Base-by-base conservation (phyloP, 2,329 filamentous ascomycete species). In the Aureobasidium sp. region DNA sequence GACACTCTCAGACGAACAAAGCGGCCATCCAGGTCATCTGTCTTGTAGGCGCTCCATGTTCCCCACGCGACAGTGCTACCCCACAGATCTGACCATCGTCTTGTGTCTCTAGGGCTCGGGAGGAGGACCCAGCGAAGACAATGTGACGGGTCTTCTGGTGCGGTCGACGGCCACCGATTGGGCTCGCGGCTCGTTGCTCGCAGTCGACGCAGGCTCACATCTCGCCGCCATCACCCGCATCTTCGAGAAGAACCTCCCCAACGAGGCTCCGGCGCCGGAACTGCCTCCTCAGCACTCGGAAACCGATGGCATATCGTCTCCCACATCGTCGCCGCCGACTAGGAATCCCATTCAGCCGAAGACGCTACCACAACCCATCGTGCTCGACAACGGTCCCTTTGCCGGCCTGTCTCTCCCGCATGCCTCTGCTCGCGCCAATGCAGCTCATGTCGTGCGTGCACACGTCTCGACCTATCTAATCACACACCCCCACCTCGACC, bases 401-500 rank as follows among this genome's bases (percentile, higher is more conserved):
- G 81, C 86, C 17, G 92, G 92, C 0, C 78, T 97, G 20, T 80
- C 86, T 61, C 77, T 97, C 36, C 87, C 87, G 0, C 79, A 85
- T 67, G 76, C 81, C 45, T 87, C 83, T 0, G 79, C 89, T 0
- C 79, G 84, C 49, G 88, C 90, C 52, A 97, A 97, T 73, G 92
- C 91, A 1, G 82, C 88, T 3, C 82, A 95, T 72, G 81, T 99
- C 53, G 86, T 92, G 45, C 83, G 87, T 61, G 83, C 87, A 62
- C 83, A 97, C 52, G 84, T 99, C 62, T 90, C 93, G 49, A 89
- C 91, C 0, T 94, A 93, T 70, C 84, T 97, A 65, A 91, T 99
- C 69, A 99, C 93, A 0, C 94, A 99, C 74, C 90, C 94, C n/a
- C 94, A 99, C 75, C 82, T 99, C 0, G 94, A 99, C 70, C 94